phyloP scores from a whole-genome alignment of 148 eudicot genomes.

The Amaranthus palmeri region DNA sequence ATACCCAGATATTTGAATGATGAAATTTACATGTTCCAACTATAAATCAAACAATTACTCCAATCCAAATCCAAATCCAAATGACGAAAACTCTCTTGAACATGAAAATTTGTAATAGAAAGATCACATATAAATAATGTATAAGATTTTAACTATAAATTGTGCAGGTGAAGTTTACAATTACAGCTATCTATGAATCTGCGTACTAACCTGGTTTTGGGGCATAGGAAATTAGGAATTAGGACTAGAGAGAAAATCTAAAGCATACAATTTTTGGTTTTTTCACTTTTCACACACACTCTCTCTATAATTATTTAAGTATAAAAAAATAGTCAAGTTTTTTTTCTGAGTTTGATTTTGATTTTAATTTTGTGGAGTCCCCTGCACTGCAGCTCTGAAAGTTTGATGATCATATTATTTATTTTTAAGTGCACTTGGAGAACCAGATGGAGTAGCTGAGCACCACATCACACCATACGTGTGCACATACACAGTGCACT shows the following conservation, averaged over 20 bases:
- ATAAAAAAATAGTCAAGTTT: neutral
- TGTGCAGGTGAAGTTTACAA: no score
- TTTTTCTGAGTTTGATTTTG: neutral
- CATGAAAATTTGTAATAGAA: neutral
- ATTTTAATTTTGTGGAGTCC: neutral
- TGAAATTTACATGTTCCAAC: neutral
- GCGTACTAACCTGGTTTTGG: constrained; percentile 14
- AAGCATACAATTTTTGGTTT: neutral
- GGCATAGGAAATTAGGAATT: neutral
- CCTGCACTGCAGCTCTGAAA: neutral
- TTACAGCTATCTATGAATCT: neutral
- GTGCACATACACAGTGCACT: neutral
- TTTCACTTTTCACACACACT: neutral
- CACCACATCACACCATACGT: constrained; percentile 22
- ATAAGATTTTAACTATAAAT: neutral
- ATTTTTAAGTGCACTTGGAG: constrained; percentile 10
- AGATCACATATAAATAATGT: neutral
- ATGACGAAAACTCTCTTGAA: neutral
- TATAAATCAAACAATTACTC: neutral
- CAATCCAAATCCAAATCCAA: neutral
- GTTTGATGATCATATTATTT: neutral
- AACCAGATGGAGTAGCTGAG: neutral
- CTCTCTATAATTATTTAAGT: no score
- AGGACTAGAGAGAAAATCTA: neutral
- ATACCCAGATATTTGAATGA: constrained; percentile 4